Evolutionary conservation across 1,284 basidiomycete species (phyloP), one percentile per base, ranked within the genome.

Genomic region (Tilletia walkeri): DNA sequence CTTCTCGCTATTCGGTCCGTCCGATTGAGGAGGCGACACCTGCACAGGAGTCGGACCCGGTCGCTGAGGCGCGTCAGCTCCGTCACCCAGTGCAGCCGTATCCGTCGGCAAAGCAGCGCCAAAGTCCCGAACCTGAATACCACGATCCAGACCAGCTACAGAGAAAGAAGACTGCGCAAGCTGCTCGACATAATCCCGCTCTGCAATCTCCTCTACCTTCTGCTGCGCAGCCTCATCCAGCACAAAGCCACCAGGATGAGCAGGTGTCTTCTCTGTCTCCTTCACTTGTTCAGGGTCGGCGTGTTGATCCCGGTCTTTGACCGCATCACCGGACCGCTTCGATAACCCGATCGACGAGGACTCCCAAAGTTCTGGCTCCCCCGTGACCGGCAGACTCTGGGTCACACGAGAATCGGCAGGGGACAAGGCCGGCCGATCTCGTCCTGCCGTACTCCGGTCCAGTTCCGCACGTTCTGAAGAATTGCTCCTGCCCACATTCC

Each of bases 41-140:
- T 79, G 77, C 10, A 79, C 75, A 0, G 77, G 77, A 10, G 76
- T 79, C 0, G 77, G 77, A 1, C 74, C 74, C 0, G 77, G 77
- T 10, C 76, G 50, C 5, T 24, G 20, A 5, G 39, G 34, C 14
- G n/a, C 34, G 7, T 18, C 47, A 14, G 36, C 14, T 16, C 16
- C 24, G 3, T 30, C 59, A 45, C 41, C 3, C 9, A 45, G 41
- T 1, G 9, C 41, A 45, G 41, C 1, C 14, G 41, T 3, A 14
- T 14, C 41, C 6, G 41, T 7, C 9, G 41, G 14, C 41, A 45
- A 7, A 9, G 41, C 41, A 18, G 50, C 50, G 50, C 10, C 50
- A 14, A 45, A 45, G 3, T 45, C 41, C 41, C 41, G 41, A 9
- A 1, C 9, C 14, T 45, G 6, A 14, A 45, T 3, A 1, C 9